Evolutionary conservation across 139 green algal genomes (phyloP).

Genomic region (Closterium sp.): DNA sequence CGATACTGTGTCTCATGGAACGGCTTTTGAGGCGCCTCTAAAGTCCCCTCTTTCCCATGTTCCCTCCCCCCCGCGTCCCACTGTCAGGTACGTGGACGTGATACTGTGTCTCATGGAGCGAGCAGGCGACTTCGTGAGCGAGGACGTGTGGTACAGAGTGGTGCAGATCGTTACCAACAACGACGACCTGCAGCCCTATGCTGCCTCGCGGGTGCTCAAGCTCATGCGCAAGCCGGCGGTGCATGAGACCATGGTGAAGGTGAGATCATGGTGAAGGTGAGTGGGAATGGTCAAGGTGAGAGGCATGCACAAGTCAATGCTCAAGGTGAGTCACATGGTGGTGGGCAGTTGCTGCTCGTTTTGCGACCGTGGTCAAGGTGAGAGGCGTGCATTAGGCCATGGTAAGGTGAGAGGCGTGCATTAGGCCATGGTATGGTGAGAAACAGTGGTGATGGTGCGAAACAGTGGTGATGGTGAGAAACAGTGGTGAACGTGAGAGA

Average conservation of each 20-base stretch:
- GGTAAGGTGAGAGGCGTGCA: not conserved
- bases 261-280: not conserved
- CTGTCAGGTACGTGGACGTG: constrained; percentile 90
- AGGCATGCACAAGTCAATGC: no score
- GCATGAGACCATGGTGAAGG: constrained; percentile 25
- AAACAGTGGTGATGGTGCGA: no score
- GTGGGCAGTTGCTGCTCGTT: no score
- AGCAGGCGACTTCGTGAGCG: constrained; percentile 85
- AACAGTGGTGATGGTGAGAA: not conserved
- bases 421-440: not conserved
- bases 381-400: not conserved
- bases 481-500: no score
- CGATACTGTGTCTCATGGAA: constrained; percentile 86
- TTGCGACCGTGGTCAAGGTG: not conserved
- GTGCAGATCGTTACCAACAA: constrained; percentile 96
- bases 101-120: constrained; percentile 87
- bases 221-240: no score
- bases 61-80: not conserved
- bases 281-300: no score
- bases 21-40: constrained; percentile 43
- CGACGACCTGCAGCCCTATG: constrained; percentile 27
- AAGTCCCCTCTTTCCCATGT: not conserved
- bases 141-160: constrained; percentile 94
- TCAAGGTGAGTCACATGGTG: no score
- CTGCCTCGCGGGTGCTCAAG: no score